A percentile compares a stretch with the other conserved stretches of the same genome.
phyloP scores from a whole-genome alignment of 441 rosid genomes.

The Eruca vesicaria region DNA sequence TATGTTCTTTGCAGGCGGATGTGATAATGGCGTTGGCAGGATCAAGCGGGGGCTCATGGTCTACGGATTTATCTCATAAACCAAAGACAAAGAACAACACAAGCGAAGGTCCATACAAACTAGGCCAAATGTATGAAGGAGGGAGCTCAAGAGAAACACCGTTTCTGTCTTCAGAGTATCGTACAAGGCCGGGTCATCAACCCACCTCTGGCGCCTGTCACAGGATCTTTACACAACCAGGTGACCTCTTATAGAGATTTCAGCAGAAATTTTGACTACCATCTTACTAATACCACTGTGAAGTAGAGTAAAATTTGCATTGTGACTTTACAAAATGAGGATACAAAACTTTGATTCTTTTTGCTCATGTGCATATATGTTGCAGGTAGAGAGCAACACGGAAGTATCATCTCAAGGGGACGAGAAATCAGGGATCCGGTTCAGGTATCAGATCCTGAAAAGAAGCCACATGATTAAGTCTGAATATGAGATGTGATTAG shows the following conservation, averaged over 20 bases:
- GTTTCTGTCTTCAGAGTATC: conserved; percentile 43
- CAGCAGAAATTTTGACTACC: conserved; percentile 6
- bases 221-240: conserved; percentile 45
- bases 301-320: conserved; percentile 3
- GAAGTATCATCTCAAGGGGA: conserved; percentile 29
- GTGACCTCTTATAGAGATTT: conserved; percentile 32
- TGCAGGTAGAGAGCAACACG: conserved; percentile 48
- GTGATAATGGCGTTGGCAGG: conserved; percentile 97
- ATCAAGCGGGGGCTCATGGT: conserved; percentile 95
- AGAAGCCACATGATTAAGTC: conserved; percentile 46
- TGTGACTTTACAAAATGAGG: conserved; percentile 13
- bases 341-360: conserved; percentile 11
- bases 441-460: conserved; percentile 44
- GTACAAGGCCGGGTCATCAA: conserved; percentile 40
- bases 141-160: conserved; percentile 37
- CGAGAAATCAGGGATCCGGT: conserved; percentile 45
- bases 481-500: conserved; percentile 14
- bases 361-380: conserved; percentile 5
- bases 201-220: conserved; percentile 42
- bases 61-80: conserved; percentile 70
- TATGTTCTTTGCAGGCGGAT: conserved; percentile 62
- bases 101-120: conserved; percentile 37
- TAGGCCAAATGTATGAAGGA: conserved; percentile 48
- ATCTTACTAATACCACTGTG: conserved; percentile 5
- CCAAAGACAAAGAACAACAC: conserved; percentile 35